Evolutionary conservation across 1,284 basidiomycete species (phyloP).

Genomic region (Moesziomyces globuligerus): DNA sequence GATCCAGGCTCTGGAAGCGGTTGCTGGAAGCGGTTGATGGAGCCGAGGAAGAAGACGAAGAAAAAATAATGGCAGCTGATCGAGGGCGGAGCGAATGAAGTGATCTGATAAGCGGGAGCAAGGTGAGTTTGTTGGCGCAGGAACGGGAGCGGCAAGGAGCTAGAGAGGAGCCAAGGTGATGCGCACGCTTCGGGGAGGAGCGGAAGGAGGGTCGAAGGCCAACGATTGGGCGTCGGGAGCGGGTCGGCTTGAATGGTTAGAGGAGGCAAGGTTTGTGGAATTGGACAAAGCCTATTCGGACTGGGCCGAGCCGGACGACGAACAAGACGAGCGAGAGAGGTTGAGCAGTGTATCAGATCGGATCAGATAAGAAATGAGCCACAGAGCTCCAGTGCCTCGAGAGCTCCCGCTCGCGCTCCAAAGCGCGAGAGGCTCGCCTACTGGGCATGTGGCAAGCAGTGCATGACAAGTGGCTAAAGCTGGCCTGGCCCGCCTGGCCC

Average conservation of each 20-base stretch:
- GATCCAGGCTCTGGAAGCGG: too few relatives aligned
- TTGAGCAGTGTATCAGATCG: constrained; percentile 24
- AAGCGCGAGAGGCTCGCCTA: too few relatives aligned
- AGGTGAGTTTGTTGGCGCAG: too few relatives aligned
- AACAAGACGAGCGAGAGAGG: constrained; percentile 1
- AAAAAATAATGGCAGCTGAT: neutral
- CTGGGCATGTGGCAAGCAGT: too few relatives aligned
- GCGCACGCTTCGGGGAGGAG: too few relatives aligned
- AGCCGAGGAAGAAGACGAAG: too few relatives aligned
- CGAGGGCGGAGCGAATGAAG: neutral
- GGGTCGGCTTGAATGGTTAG: neutral
- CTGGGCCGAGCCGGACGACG: neutral
- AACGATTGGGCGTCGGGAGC: neutral
- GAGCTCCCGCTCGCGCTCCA: too few relatives aligned
- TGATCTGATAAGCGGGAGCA: constrained; percentile 13
- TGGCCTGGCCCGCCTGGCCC: too few relatives aligned
- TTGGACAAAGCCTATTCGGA: neutral
- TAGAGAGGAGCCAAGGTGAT: too few relatives aligned
- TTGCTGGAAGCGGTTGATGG: too few relatives aligned
- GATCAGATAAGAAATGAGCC: constrained; percentile 20
- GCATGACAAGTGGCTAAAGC: too few relatives aligned
- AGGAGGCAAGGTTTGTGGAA: neutral
- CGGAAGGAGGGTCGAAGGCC: constrained; percentile 3
- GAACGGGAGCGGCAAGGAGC: neutral
- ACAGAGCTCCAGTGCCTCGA: constrained; percentile 13